These are phyloP conservation scores for Blastobotrys terrestris DNA, from an alignment of 805 yeast genomes.

Conservation along the genomic window DNA sequence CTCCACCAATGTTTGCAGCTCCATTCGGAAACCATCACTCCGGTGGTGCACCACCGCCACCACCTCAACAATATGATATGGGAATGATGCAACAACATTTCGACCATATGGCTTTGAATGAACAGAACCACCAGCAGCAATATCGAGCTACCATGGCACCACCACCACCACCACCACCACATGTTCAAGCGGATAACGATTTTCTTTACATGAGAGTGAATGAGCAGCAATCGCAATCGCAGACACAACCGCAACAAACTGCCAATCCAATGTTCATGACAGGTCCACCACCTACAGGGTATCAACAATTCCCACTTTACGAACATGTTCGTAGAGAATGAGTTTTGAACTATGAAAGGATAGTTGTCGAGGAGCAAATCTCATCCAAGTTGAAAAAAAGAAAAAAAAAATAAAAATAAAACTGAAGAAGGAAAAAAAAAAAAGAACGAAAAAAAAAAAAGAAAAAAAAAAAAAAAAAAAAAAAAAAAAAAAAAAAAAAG, in stretches of 20 bases:
- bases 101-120: slow-evolving; percentile 9
- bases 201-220: neutral
- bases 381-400: too few relatives aligned
- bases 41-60: slow-evolving; percentile 1
- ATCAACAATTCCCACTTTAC: neutral
- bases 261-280: neutral
- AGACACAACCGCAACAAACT: neutral
- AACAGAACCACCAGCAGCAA: slow-evolving; percentile 3
- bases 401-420: too few relatives aligned
- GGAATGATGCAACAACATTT: slow-evolving; percentile 13
- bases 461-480: too few relatives aligned
- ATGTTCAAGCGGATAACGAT: neutral
- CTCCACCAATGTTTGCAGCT: slow-evolving; percentile 1
- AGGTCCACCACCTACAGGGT: slow-evolving; percentile 1
- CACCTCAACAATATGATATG: slow-evolving; percentile 7
- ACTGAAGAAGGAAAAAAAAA: neutral
- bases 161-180: slow-evolving; percentile 1
- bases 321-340: slow-evolving; percentile 3
- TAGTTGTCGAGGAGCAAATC: too few relatives aligned
- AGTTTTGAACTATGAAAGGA: neutral
- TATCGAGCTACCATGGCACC: neutral
- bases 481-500: too few relatives aligned
- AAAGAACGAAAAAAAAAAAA: neutral
- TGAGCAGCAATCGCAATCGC: neutral
- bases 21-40: neutral